Percentiles rank a stretch among this genome's conserved stretches.
These are phyloP conservation scores for Puccinia novopanici DNA, from an alignment of 1,284 basidiomycete species.

Conservation along the genomic window DNA sequence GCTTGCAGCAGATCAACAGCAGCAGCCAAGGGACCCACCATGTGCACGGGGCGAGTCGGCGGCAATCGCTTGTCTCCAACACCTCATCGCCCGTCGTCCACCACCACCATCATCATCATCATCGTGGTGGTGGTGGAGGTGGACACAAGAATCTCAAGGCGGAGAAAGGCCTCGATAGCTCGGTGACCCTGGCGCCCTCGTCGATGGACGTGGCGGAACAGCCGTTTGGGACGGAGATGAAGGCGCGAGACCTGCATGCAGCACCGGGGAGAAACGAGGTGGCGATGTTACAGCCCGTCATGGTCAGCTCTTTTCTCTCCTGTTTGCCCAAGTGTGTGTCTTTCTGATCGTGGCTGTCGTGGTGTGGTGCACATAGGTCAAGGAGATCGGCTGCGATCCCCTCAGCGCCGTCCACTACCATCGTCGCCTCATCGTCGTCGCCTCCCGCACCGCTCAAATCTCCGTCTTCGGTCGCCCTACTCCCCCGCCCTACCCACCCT, in stretches of 20 bases:
- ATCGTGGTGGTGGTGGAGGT: background rate
- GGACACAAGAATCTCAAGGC: background rate
- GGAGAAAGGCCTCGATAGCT: background rate
- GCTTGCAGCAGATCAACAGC: conserved; percentile 66
- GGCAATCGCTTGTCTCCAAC: conserved; percentile 58
- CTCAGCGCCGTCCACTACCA: conserved; percentile 32
- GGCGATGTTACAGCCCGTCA: conserved; percentile 83
- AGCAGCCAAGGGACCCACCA: conserved; percentile 66
- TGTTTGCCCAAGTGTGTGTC: background rate
- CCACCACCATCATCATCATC: background rate
- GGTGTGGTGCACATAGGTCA: conserved; percentile 17
- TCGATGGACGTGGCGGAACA: conserved; percentile 63
- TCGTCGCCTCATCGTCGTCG: conserved; percentile 7
- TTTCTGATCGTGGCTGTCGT: too few species aligned
- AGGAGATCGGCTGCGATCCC: conserved; percentile 38
- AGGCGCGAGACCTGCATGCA: conserved; percentile 71
- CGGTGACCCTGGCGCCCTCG: conserved; percentile 4
- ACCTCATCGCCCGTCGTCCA: conserved; percentile 51
- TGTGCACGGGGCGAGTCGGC: conserved; percentile 68
- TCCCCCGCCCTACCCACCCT: background rate
- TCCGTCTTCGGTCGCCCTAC: conserved; percentile 27
- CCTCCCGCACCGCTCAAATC: conserved; percentile 17
- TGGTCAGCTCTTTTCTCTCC: conserved; percentile 63
- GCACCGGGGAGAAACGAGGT: conserved; percentile 85
- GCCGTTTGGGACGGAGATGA: conserved; percentile 61